phyloP scores from a whole-genome alignment of 768 basidiomycete species.

The Pleurotus sapidus region DNA sequence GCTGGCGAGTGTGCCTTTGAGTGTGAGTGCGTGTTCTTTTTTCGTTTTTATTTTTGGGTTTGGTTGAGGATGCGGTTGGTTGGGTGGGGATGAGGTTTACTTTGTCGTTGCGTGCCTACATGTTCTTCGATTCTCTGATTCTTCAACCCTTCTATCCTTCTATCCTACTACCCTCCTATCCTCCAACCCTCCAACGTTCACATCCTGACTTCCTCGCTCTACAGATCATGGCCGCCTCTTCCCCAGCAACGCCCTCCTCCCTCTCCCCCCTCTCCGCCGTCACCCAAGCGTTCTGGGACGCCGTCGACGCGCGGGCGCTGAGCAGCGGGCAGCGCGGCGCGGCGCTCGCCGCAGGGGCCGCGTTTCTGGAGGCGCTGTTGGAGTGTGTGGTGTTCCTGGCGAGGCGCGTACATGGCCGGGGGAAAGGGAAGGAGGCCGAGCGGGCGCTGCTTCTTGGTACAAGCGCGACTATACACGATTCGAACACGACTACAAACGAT shows the following conservation, averaged over 20 bases:
- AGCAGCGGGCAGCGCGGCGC: slow-evolving; percentile 51
- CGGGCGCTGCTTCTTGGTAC: not conserved
- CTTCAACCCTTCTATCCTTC: no score
- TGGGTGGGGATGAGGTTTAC: no score
- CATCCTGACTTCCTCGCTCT: no score
- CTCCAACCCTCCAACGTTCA: no score
- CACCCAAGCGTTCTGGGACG: slow-evolving; percentile 82
- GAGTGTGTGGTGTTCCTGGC: slow-evolving; percentile 69
- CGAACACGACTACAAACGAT: no score
- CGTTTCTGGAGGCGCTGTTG: slow-evolving; percentile 65
- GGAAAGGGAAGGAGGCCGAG: slow-evolving; percentile 11
- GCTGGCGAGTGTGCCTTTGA: slow-evolving; percentile 74
- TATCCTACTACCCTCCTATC: no score
- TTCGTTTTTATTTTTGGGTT: slow-evolving; percentile 8
- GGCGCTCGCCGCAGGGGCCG: slow-evolving; percentile 37
- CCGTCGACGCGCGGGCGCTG: slow-evolving; percentile 65
- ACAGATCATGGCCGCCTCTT: slow-evolving; percentile 28
- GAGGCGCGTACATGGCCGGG: slow-evolving; percentile 34
- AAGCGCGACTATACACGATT: no score
- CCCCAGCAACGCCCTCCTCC: no score
- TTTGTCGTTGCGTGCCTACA: no score
- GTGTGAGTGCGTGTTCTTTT: slow-evolving; percentile 35
- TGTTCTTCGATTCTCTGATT: no score
- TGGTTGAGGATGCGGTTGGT: no score
- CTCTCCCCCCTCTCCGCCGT: slow-evolving; percentile 45